phyloP scores from a whole-genome alignment of 495 filamentous ascomycete species.

The Xylaria palmicola region DNA sequence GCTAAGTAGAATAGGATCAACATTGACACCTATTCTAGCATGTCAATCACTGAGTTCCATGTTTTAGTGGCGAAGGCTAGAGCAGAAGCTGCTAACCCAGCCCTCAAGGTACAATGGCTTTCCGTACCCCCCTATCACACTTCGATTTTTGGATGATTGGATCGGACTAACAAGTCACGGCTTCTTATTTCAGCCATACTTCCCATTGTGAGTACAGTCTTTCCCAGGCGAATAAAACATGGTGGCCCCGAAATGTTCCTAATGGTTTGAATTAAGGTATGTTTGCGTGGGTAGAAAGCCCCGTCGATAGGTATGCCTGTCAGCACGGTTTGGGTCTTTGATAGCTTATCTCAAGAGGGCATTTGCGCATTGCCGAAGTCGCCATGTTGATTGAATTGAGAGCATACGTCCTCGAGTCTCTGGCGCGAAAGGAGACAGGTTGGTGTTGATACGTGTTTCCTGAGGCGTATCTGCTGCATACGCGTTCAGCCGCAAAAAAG shows the following conservation, averaged over 20 bases:
- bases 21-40: slow-evolving; percentile 44
- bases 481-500: slow-evolving; percentile 6
- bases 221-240: neutral
- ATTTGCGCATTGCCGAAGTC: neutral
- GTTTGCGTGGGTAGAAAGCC: slow-evolving; percentile 55
- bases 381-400: neutral
- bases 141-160: neutral
- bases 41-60: slow-evolving; percentile 63
- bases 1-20: neutral
- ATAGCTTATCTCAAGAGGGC: neutral
- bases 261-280: slow-evolving; percentile 41
- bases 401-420: neutral
- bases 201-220: slow-evolving; percentile 62
- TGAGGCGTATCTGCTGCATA: neutral
- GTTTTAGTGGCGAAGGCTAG: slow-evolving; percentile 65
- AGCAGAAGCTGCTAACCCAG: slow-evolving; percentile 62
- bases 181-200: slow-evolving; percentile 58
- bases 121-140: slow-evolving; percentile 14
- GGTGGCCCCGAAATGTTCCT: slow-evolving; percentile 8
- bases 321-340: neutral
- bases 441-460: neutral
- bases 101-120: slow-evolving; percentile 54
- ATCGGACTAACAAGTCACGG: slow-evolving; percentile 22
- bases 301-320: slow-evolving; percentile 15
- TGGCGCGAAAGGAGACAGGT: neutral